Base-by-base conservation (phyloP, 371 early-diverging fungal species). In the Mortierella sp. region DNA sequence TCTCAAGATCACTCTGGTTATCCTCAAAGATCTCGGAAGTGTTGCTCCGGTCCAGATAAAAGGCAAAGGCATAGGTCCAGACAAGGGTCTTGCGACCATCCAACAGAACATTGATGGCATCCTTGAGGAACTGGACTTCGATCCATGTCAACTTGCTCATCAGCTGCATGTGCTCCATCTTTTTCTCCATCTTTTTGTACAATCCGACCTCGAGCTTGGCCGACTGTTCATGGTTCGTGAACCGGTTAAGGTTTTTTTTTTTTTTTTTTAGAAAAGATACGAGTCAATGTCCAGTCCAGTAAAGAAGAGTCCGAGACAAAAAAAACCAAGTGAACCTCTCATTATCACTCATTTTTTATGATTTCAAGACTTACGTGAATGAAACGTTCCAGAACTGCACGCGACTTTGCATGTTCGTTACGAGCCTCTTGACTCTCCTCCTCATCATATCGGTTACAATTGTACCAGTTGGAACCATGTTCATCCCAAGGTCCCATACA, bases 41-140 rank as follows among this genome's bases (percentile, higher is more conserved):
- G 83, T 97, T 97, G 68, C 90, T 86, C 59, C 87, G 85, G 14
- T 72, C 77, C 73, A 98, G 89, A 74, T 96, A 98, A 82, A 92
- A 98, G 1, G 96, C 97, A 80, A 98, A 92, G 23, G 92, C 93
- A 75, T 96, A 98, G 0, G 97, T 95, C 97, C 97, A 98, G 75
- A 94, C 95, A 51, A 98, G 87, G 0, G 95, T 95, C 74, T 84
- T 90, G 66, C 98, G 92, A 66, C 95, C 90, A 68, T 89, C 81
- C 19, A 92, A 85, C 7, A 97, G 88, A 1, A 90, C 92, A 74
- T 95, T 94, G 30, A 96, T 93, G 12, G 97, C 97, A 30, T 91
- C 91, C 66, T 89, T 88, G 25, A 98, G 84, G 76, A 97, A 98
- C 83, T 98, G 97, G 0, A 97, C 97, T 83, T 98, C 97, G 74